phyloP scores from a whole-genome alignment of 371 early-diverging fungal species.

The Parasitella parasitica region DNA sequence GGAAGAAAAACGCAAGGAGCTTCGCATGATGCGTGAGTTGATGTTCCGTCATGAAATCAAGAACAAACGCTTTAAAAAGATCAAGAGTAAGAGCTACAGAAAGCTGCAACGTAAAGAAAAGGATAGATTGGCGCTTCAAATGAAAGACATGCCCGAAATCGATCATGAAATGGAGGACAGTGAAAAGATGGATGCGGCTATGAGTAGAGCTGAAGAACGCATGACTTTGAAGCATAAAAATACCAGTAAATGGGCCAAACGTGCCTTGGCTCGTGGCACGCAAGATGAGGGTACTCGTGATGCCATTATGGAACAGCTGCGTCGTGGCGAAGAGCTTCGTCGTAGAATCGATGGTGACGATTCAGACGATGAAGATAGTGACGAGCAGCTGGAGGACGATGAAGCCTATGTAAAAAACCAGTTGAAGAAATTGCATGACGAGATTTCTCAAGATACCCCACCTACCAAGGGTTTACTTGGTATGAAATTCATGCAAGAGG shows the following conservation, averaged over 20 bases:
- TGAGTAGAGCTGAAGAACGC: conserved; percentile 86
- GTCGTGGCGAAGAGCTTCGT: conserved; percentile 76
- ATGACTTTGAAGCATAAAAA: conserved; percentile 93
- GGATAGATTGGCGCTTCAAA: conserved; percentile 43
- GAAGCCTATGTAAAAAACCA: conserved; percentile 33
- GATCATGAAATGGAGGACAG: conserved; percentile 73
- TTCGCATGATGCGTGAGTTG: conserved; percentile 89
- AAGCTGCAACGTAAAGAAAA: conserved; percentile 80
- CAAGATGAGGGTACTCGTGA: conserved; percentile 75
- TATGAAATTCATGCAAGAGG: conserved; percentile 97
- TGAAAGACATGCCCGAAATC: conserved; percentile 55
- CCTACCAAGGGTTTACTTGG: conserved; percentile 84
- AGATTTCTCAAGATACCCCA: conserved; percentile 48
- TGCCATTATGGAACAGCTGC: conserved; percentile 86
- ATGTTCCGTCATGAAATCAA: conserved; percentile 93
- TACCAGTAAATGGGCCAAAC: conserved; percentile 93
- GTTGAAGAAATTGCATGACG: conserved; percentile 46
- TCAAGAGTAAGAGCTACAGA: conserved; percentile 93
- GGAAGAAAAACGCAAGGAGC: conserved; percentile 70
- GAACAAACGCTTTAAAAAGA: conserved; percentile 90
- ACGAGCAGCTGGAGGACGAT: conserved; percentile 47
- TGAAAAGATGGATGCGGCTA: conserved; percentile 68
- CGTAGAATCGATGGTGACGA: conserved; percentile 76
- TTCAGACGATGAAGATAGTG: conserved; percentile 58
- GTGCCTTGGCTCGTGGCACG: conserved; percentile 67